Conservation (phyloP, 164 flowering plant species). For the Euptelea pleiosperma region DNA sequence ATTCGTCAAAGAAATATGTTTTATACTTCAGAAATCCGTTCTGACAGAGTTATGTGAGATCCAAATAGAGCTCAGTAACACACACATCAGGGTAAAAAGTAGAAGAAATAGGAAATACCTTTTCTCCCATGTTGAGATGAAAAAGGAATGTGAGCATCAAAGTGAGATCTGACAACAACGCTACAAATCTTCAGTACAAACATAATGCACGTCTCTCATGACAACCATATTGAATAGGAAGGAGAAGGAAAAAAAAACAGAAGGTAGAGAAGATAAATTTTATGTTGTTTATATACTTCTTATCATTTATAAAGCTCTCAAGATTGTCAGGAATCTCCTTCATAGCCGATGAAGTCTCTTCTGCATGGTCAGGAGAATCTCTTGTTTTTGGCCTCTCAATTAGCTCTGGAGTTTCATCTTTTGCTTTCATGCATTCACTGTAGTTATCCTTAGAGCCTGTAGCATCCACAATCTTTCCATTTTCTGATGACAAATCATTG, state of each 20-base stretch:
- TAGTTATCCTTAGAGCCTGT: constrained; percentile 17
- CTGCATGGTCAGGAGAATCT: constrained; percentile 24
- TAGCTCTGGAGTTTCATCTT: constrained; percentile 16
- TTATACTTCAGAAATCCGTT: neutral
- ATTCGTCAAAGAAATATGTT: neutral
- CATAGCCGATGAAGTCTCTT: constrained; percentile 24
- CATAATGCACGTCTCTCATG: neutral
- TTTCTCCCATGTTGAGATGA: constrained; percentile 13
- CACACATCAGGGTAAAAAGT: neutral
- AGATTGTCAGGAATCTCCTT: constrained; percentile 18
- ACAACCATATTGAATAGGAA: neutral
- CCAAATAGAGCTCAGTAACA: neutral
- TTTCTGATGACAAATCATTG: constrained; percentile 21
- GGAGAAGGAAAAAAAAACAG: neutral
- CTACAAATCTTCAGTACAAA: constrained; percentile 1
- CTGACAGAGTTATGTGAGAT: neutral
- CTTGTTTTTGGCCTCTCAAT: constrained; percentile 10
- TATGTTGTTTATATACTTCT: constrained; percentile 15
- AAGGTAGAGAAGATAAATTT: neutral
- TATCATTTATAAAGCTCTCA: constrained; percentile 14
- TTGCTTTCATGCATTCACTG: constrained; percentile 20
- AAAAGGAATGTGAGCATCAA: constrained; percentile 15
- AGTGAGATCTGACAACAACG: constrained; percentile 18
- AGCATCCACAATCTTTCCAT: constrained; percentile 11
- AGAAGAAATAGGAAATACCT: constrained; percentile 22